phyloP scores from a whole-genome alignment of 495 filamentous ascomycete species.

The Neurospora sp. region DNA sequence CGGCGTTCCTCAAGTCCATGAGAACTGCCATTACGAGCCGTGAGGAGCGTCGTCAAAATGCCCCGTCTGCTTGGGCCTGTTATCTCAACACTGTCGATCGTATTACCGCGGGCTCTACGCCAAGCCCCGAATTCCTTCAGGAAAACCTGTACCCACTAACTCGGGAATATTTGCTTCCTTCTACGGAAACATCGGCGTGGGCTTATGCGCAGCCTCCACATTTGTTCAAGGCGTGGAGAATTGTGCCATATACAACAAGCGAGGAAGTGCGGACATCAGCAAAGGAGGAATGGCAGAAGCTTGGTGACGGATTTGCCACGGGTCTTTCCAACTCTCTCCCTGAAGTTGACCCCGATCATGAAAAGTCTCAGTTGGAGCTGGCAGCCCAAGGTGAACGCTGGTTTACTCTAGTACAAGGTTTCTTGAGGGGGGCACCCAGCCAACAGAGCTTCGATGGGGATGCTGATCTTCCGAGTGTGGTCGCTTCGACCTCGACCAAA shows the following conservation, averaged over 20 bases:
- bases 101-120: constrained; percentile 32
- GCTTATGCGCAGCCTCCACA: constrained; percentile 20
- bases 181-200: constrained; percentile 24
- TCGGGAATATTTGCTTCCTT: constrained; percentile 28
- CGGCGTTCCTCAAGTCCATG: constrained; percentile 51
- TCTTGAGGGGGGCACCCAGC: constrained; percentile 12
- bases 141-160: constrained; percentile 31
- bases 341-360: constrained; percentile 66
- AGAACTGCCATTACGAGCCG: constrained; percentile 58
- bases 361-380: constrained; percentile 56
- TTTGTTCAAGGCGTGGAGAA: constrained; percentile 21
- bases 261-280: constrained; percentile 5
- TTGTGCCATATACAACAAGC: constrained; percentile 15
- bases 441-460: background rate
- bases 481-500: constrained; percentile 9
- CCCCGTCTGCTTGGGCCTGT: constrained; percentile 55
- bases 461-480: background rate
- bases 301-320: constrained; percentile 46
- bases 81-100: constrained; percentile 53
- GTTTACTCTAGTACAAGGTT: constrained; percentile 45
- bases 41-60: constrained; percentile 61
- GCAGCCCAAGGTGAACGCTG: constrained; percentile 50
- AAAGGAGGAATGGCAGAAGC: constrained; percentile 38
- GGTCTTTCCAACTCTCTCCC: constrained; percentile 60
- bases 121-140: constrained; percentile 30